Base-by-base conservation (phyloP, 345 rosid species). In the Microthlaspi erraticum region DNA sequence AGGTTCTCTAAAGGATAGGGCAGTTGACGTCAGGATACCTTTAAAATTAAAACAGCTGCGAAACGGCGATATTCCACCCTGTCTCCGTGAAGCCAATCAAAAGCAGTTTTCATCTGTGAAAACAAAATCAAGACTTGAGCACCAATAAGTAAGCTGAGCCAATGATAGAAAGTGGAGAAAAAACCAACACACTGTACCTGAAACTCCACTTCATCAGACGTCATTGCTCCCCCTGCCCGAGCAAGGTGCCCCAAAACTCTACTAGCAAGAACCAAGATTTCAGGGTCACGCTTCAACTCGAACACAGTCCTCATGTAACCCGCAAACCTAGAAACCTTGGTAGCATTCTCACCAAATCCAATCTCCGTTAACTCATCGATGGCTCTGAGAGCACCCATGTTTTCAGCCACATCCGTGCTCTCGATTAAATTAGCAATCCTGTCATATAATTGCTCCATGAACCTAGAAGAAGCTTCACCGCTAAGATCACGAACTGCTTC, bases 171-270 rank as follows among this genome's bases (percentile, higher is more conserved):
- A 61, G 33, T 34, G 23, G 58, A 58, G 23, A 33, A 13, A 36
- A n/a, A n/a, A n/a, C n/a, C n/a, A n/a, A n/a, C n/a, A n/a, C n/a
- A 68, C 71, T 70, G 4, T 37, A 95, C 98, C 94, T 95, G 98
- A 83, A 87, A 79, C 64, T 92, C 97, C 76, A 92, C 95, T 92
- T 92, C 96, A 71, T 95, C 99, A 10, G 99, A 96, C 57, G 96
- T 88, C 99, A 95, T 90, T 39, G 94, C 97, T 58, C 99, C 99
- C 60, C 99, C 98, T 14, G 96, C 94, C 89, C 96, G 85, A 5
- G 97, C 98, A 68, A 95, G 86, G 65, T 95, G 99, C 34, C 99
- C 99, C 79, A 95, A 85, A 75, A 95, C 99, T 78, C 74, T 80
- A 81, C 98, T 95, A 60, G 98, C 94, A 86, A 85, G 97, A 68